Base-by-base conservation (phyloP, 805 yeast genomes). In the Cyberlindnera euphorbiae region DNA sequence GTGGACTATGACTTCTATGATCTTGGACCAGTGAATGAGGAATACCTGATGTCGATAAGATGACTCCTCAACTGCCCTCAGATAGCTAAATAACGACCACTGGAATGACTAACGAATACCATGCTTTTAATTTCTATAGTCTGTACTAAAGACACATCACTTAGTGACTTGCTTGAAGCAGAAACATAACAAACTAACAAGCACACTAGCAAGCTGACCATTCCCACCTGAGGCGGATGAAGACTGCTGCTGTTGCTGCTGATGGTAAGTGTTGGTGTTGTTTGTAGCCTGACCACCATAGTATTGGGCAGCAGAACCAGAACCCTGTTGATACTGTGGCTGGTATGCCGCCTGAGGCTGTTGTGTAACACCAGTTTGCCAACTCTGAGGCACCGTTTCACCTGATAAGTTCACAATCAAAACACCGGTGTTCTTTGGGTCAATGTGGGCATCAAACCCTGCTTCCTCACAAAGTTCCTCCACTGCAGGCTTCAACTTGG, bases 401-500 rank as follows among this genome's bases (percentile, higher is more conserved):
- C 64, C 62, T n/a, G 57, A 47, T 36, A 86, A 68, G 47, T 82
- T 82, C 37, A 89, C 76, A 9, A 83, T 67, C 41, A 89, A 56
- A 4, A 89, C 95, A 22, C 97, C 97, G 3, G 82, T 44, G 57
- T 90, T 90, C 36, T 81, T 72, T 2, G 68, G 66, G 49, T 88
- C 90, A 24, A 82, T 67, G 47, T 75, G 67, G 45, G 73, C 75
- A 19, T 60, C 71, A 46, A 89, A 69, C 17, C 75, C 64, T 28
- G 81, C 75, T 48, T 85, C 82, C 23, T 63, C 54, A 59, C 96
- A 87, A 53, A 86, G 61, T 33, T 75, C 71, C 53, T 86, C 93
- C 14, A 88, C 77, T 0, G 96, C 96, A 2, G 97, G 97, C 58
- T 82, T 84, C 49, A 90, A 62, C 59, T 88, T 89, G 28, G 96